Evolutionary conservation across 768 basidiomycete species (phyloP).

Genomic region (Basidioascus undulatus): DNA sequence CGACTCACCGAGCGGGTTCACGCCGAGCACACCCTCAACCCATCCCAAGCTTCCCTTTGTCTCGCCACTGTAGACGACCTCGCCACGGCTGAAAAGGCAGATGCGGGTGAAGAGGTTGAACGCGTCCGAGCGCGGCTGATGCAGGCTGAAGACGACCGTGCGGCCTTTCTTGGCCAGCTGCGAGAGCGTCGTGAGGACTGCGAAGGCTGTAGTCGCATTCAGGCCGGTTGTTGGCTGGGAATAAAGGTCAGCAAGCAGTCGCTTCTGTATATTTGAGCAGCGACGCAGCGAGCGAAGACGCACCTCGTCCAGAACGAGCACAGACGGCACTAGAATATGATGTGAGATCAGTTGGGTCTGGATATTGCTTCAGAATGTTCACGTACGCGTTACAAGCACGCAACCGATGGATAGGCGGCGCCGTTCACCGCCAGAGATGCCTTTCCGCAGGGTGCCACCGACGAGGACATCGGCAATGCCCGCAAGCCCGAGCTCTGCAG

Average conservation of each 20-base stretch:
- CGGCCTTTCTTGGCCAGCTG: slow-evolving; percentile 23
- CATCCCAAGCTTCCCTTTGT: too few species aligned
- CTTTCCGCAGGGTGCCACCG: slow-evolving; percentile 18
- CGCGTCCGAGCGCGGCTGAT: slow-evolving; percentile 40
- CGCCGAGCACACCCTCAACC: too few species aligned
- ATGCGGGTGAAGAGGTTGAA: slow-evolving; percentile 30
- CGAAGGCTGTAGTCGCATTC: too few species aligned
- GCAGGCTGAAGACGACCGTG: slow-evolving; percentile 37
- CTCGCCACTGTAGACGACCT: slow-evolving; percentile 23
- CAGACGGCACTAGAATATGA: too few species aligned
- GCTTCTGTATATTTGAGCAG: too few species aligned
- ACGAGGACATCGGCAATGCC: background rate
- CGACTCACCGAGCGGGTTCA: slow-evolving; percentile 21
- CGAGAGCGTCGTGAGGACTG: slow-evolving; percentile 21
- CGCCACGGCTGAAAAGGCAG: slow-evolving; percentile 31
- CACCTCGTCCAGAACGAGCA: too few species aligned
- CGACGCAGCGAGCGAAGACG: too few species aligned
- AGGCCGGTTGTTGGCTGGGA: too few species aligned
- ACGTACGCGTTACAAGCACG: slow-evolving; percentile 33
- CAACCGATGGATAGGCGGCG: slow-evolving; percentile 36
- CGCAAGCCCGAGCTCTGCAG: slow-evolving; percentile 21
- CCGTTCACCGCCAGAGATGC: slow-evolving; percentile 39
- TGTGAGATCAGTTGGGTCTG: too few species aligned
- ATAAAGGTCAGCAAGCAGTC: too few species aligned
- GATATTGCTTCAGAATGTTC: too few species aligned